Evolutionary conservation across 805 yeast genomes (phyloP).

Genomic region (Spathaspora hagerdaliae): DNA sequence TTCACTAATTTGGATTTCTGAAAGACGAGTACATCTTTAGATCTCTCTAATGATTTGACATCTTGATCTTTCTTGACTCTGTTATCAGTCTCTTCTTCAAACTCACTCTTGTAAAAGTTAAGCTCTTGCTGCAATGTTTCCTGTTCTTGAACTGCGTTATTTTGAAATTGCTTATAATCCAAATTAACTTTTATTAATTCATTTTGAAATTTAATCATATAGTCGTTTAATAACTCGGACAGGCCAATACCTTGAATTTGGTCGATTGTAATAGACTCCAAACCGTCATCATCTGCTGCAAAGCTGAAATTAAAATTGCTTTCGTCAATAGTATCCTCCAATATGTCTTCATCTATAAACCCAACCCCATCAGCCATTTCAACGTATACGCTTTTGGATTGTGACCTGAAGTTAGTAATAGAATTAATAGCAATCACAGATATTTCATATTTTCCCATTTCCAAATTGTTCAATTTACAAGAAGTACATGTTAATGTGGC

Average conservation of each 20-base stretch:
- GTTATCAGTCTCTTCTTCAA: conserved; percentile 30
- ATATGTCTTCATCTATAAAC: not conserved
- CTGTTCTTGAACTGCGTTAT: conserved; percentile 10
- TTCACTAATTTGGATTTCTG: conserved; percentile 25
- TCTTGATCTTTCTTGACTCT: conserved; percentile 25
- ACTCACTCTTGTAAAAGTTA: conserved; percentile 32
- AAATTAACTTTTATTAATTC: conserved; percentile 18
- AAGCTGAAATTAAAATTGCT: not conserved
- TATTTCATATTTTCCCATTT: conserved; percentile 26
- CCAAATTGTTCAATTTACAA: conserved; percentile 30
- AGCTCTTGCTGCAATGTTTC: conserved; percentile 21
- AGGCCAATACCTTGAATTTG: conserved; percentile 14
- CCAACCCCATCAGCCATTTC: conserved; percentile 7
- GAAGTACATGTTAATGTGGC: conserved; percentile 32
- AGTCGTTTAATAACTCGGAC: conserved; percentile 18
- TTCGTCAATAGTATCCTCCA: conserved; percentile 3
- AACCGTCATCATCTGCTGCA: not conserved
- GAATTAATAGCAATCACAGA: conserved; percentile 35
- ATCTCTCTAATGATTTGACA: conserved; percentile 27
- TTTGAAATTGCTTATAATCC: conserved; percentile 17
- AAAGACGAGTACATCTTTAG: conserved; percentile 29
- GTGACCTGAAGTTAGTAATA: conserved; percentile 30
- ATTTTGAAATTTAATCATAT: conserved; percentile 21
- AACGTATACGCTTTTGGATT: conserved; percentile 28
- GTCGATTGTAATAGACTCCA: conserved; percentile 9